Base-by-base conservation (phyloP, 768 basidiomycete species). In the Strobilomyces dryophilus region DNA sequence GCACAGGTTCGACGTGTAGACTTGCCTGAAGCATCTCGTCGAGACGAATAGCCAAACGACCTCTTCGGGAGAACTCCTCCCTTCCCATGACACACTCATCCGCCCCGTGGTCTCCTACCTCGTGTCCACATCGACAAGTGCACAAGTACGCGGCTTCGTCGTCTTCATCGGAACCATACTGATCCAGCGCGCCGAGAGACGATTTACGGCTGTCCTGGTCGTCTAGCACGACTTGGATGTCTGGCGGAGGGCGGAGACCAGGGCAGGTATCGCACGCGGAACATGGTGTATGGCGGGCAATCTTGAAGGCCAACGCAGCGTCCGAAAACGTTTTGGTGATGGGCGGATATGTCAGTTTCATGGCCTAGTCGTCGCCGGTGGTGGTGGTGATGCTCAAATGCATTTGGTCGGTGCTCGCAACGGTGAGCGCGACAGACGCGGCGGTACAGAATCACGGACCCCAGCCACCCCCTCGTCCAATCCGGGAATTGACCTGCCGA, bases 231-330 rank as follows among this genome's bases (percentile, higher is more conserved):
- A 92, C 75, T 27, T 81, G 74, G 24, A 82, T 71, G 51, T 74
- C 75, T 14, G 72, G 69, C 27, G 82, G 78, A 27, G 92, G 92
- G 48, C 77, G 83, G 24, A 95, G 76, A 18, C 87, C 85, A n/a
- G 66, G 49, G 63, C 93, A 95, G n/a, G 74, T 64, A 14, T 70
- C 64, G 62, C 93, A 95, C 37, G 66, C 62, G 3, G 79, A 71
- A 64, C 93, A 95, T 0, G 77, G 74, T 4, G 87, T 81, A 70
- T 92, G 92, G 15, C 93, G 81, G 6, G 93, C 89, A 52, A 93
- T 86, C 74, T 92, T 94, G 59, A 91, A 76, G 14, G 83, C 72
- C 2, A 84, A 68, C 10, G 79, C 76, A 34, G 74, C 67, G 47
- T 79, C 66, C 18, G 74, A 75, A 47, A 87, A 69, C 54, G 76